Conservation (phyloP, 495 filamentous ascomycete genomes). For the Extremus antarcticus region DNA sequence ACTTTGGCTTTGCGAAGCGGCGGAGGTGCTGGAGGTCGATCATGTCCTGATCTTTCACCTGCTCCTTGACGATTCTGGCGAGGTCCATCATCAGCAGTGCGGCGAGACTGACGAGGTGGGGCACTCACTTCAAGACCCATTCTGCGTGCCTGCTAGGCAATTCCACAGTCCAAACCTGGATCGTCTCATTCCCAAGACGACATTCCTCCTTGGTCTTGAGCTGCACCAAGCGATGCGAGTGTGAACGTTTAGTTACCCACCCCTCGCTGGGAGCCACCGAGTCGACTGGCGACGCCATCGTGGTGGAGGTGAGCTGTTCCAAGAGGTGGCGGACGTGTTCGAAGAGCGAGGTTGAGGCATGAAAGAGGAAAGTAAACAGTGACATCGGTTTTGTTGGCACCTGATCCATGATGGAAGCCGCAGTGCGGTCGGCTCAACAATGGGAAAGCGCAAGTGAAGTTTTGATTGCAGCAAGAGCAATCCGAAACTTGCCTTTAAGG, state of each 20-base stretch:
- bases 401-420: not conserved
- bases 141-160: constrained; percentile 23
- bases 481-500: no score
- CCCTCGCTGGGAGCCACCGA: not conserved
- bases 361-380: not conserved
- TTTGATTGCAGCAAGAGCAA: not conserved
- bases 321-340: not conserved
- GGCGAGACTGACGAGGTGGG: not conserved
- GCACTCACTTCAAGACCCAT: constrained; percentile 17
- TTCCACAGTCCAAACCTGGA: constrained; percentile 19
- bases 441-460: not conserved
- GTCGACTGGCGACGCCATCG: constrained; percentile 2
- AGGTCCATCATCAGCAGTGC: not conserved
- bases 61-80: constrained; percentile 20
- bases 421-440: no score
- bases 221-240: constrained; percentile 8
- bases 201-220: constrained; percentile 22
- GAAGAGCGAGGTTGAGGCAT: not conserved
- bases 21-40: constrained; percentile 52
- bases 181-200: constrained; percentile 16
- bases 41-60: constrained; percentile 12
- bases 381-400: not conserved
- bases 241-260: not conserved
- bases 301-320: not conserved
- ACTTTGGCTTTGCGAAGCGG: constrained; percentile 61